Percentiles rank a stretch among this genome's conserved stretches.
phyloP scores from a whole-genome alignment of 1,284 basidiomycete genomes.

The Bondarzewia mesenterica region DNA sequence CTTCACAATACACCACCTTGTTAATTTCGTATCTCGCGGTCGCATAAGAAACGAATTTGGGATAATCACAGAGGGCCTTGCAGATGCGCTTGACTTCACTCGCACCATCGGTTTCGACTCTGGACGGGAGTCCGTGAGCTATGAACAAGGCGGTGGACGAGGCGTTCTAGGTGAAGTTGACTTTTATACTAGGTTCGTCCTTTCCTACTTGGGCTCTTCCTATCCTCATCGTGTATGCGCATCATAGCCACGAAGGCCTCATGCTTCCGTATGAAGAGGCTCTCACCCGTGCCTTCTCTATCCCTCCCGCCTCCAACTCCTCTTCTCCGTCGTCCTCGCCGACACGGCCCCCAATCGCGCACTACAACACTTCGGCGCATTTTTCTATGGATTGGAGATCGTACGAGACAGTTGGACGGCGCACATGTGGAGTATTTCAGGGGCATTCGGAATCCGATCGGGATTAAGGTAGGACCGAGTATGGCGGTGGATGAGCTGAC shows the following conservation, averaged over 20 bases:
- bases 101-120: constrained; percentile 73
- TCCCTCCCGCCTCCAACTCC: constrained; percentile 27
- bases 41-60: constrained; percentile 69
- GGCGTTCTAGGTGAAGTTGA: constrained; percentile 87
- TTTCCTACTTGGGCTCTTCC: background rate
- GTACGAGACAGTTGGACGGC: constrained; percentile 88
- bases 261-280: constrained; percentile 93
- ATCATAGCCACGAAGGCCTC: constrained; percentile 82
- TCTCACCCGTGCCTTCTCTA: constrained; percentile 64
- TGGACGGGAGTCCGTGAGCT: constrained; percentile 40
- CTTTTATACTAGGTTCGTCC: constrained; percentile 78
- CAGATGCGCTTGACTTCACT: constrained; percentile 92
- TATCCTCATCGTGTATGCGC: background rate
- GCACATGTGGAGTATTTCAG: constrained; percentile 96
- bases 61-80: constrained; percentile 74
- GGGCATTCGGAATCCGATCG: constrained; percentile 93
- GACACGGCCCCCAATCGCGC: constrained; percentile 23
- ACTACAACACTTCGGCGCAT: constrained; percentile 85
- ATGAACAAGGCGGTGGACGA: constrained; percentile 60
- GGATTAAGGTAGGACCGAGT: constrained; percentile 91
- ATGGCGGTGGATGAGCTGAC: constrained; percentile 82
- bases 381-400: constrained; percentile 97
- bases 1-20: no score
- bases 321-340: constrained; percentile 13
- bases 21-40: background rate